phyloP scores from a whole-genome alignment of 352 stramenopile genomes.

The Labyrinthula sp. region DNA sequence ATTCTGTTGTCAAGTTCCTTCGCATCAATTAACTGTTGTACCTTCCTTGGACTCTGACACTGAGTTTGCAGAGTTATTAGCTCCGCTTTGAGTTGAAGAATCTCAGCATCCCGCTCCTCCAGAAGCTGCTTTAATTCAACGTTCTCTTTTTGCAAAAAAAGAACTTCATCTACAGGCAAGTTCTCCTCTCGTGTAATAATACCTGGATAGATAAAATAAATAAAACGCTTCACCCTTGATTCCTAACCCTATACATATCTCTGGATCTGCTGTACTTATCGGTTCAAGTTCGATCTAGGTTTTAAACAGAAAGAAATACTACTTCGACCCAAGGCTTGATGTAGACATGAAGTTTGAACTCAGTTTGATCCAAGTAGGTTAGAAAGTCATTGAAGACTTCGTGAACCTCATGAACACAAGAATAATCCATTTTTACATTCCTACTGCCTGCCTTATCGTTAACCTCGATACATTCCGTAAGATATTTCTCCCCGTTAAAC shows the following conservation, averaged over 20 bases:
- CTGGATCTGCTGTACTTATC: constrained; percentile 47
- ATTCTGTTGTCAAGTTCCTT: no score
- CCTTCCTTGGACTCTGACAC: no score
- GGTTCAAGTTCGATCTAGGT: constrained; percentile 51
- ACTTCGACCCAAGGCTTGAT: constrained; percentile 52
- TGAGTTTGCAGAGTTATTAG: no score
- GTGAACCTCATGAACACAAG: constrained; percentile 55
- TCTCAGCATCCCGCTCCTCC: no score
- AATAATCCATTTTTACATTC: constrained; percentile 55
- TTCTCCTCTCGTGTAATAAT: no score
- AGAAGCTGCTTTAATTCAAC: no score
- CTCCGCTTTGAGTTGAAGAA: no score
- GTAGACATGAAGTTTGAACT: constrained; percentile 59
- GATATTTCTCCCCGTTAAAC: constrained; percentile 68
- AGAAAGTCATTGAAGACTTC: constrained; percentile 62
- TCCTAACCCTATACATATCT: constrained; percentile 40
- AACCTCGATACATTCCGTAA: constrained; percentile 63
- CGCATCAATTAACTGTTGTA: no score
- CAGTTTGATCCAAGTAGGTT: constrained; percentile 50
- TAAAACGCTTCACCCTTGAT: no score
- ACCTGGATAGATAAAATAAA: no score
- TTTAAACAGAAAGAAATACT: constrained; percentile 50
- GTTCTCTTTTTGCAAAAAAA: no score
- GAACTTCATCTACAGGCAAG: no score
- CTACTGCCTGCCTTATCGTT: constrained; percentile 57